These are phyloP conservation scores for Pichia sp. DNA, from an alignment of 1,139 yeast genomes.

Conservation along the genomic window DNA sequence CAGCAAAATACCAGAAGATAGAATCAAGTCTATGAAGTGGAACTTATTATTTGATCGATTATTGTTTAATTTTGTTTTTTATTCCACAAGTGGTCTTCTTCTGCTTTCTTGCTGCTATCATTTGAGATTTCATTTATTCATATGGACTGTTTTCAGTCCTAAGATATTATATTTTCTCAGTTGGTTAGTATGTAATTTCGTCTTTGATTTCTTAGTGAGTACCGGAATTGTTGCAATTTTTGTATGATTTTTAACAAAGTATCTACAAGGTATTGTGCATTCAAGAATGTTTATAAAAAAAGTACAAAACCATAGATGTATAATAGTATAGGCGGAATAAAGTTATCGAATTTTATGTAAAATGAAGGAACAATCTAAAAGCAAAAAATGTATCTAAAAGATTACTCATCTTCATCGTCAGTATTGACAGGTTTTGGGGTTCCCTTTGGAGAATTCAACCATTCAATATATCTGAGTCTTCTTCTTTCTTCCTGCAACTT, in stretches of 20 bases:
- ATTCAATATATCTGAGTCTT: conserved; percentile 87
- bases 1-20: conserved; percentile 13
- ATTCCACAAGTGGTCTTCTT: conserved; percentile 53
- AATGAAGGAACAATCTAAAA: not conserved
- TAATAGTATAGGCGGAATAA: conserved; percentile 10
- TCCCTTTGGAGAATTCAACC: conserved; percentile 96
- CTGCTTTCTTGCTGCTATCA: conserved; percentile 67
- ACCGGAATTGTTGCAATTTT: conserved; percentile 21
- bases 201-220: conserved; percentile 37
- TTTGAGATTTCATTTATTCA: conserved; percentile 79
- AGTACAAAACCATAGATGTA: not conserved
- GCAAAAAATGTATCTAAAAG: conserved; percentile 35
- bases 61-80: conserved; percentile 45
- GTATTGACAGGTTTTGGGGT: conserved; percentile 93
- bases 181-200: conserved; percentile 59
- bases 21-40: conserved; percentile 27
- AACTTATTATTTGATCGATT: conserved; percentile 38
- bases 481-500: conserved; percentile 89
- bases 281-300: not conserved
- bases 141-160: conserved; percentile 98
- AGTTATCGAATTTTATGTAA: not conserved
- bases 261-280: not conserved
- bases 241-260: conserved; percentile 10
- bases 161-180: conserved; percentile 74
- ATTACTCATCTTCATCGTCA: conserved; percentile 52